Base-by-base conservation (phyloP, 2,329 filamentous ascomycete genomes). In the Penicillium glabrum region DNA sequence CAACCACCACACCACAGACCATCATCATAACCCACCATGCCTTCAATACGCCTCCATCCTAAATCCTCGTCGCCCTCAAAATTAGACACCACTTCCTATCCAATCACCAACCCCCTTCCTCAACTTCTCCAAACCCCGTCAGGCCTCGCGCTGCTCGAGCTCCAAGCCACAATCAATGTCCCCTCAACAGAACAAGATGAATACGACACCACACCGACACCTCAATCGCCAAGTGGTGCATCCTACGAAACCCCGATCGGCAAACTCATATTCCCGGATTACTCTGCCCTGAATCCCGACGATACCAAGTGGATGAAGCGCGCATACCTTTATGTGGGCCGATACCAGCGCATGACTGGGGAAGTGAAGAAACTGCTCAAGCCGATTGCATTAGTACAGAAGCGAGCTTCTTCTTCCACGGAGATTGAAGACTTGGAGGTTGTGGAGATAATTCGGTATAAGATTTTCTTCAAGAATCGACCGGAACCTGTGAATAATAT, bases 101-200 rank as follows among this genome's bases (percentile, higher is more conserved):
- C 64, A 21, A 31, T 45, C 16, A 56, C 60, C 58, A 86, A 84
- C 65, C 87, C 90, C 4, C 84, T 98, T 5, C 95, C 95, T 1
- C 74, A 83, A n/a, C 82, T 96, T 60, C 84, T 98, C 16, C 90
- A 93, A 66, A 97, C 93, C 1, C 95, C 95, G 0, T 87, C 89
- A 0, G 95, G 95, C 50, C 84, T 97, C 41, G 93, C 93, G 19
- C 82, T 99, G 46, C 81, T 99, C 56, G 95, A 98, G 77, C 85
- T 99, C 14, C 95, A 99, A 79, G 95, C 93, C 59, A 91, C 86
- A 14, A 88, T 99, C 76, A 93, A 96, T 73, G 80, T 92, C 1
- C 87, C 91, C 8, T 61, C 76, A 2, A 63, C 72, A 29, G 66
- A 62, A n/a, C 59, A 68, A 9, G 53, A 75, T 24, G 61, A 65